Evolutionary conservation across 1,284 basidiomycete genomes (phyloP), one percentile per base, ranked within the genome.

Genomic region (Ustilago shanxiensis): DNA sequence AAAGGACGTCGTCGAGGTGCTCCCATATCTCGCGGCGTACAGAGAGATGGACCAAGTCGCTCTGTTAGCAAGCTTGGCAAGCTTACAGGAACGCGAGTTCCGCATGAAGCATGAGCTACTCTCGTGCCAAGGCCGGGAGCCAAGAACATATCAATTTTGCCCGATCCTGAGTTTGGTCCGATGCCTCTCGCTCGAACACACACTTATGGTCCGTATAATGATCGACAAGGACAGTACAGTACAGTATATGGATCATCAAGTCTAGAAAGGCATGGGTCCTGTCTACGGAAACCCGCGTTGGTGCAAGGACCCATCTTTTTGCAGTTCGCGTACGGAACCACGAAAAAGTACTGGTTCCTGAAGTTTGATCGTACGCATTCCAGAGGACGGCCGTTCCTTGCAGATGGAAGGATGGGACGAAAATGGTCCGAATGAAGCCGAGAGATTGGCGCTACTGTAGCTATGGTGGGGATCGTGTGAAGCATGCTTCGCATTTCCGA

Each of bases 21-120:
- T n/a, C n/a, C n/a, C n/a, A n/a, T n/a, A n/a, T 53, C 20, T 37
- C 31, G 20, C 37, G 51, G 51, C 51, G 51, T n/a, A n/a, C n/a
- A n/a, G 52, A 54, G 18, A 18, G n/a, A 52, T n/a, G 29, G 26
- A 20, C 50, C 29, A 52, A n/a, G 16, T 52, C 50, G 14, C n/a
- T 52, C 14, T 52, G 50, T n/a, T 44, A 6, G 41, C 41, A 44
- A 44, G n/a, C 7, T 52, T 52, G 50, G 29, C 20, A 16, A 26
- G 28, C 22, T 31, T n/a, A 5, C 16, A 52, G 50, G 50, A 52
- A 52, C 50, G 31, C 50, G 29, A 28, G 33, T 33, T 52, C 18
- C 29, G 31, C 18, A 20, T 31, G 50, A 31, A 11, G 18, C 16
- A 29, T 6, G 7, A 2, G 31, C 5, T 3, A 28, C 3, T 7